phyloP scores from a whole-genome alignment of 192 early-diverging fungal genomes.

The Coemansia umbellata region DNA sequence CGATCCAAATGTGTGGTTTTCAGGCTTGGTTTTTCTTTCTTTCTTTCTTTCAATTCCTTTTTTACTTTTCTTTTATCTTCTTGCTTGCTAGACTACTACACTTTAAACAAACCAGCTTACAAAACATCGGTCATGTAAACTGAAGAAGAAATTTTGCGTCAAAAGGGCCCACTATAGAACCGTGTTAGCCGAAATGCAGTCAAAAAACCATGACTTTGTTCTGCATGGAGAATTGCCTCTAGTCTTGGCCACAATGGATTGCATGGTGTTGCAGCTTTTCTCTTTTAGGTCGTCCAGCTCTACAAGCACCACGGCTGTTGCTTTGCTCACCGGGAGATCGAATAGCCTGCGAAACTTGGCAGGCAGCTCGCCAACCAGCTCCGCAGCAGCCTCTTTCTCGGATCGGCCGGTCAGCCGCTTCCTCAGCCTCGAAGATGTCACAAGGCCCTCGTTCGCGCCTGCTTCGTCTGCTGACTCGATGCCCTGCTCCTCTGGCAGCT shows the following conservation, averaged over 20 bases:
- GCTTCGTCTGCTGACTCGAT: background rate
- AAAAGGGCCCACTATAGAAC: conserved; percentile 8
- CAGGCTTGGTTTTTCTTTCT: too few species aligned
- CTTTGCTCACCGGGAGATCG: conserved; percentile 6
- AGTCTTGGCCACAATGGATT: conserved; percentile 4
- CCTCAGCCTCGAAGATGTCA: background rate
- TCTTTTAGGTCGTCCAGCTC: conserved; percentile 13
- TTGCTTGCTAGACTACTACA: too few species aligned
- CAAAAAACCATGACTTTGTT: conserved; percentile 42
- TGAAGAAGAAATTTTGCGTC: too few species aligned
- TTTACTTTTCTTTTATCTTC: background rate
- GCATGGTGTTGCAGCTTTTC: conserved; percentile 3
- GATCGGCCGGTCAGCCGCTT: background rate
- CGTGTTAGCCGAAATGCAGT: conserved; percentile 38
- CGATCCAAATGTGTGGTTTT: too few species aligned
- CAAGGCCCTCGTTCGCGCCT: background rate
- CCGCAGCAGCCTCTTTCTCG: background rate
- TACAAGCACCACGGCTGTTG: conserved; percentile 11
- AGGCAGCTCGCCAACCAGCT: conserved; percentile 3
- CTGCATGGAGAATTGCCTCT: conserved; percentile 17
- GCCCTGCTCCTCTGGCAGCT: background rate
- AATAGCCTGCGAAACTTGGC: conserved; percentile 21
- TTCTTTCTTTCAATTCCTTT: background rate
- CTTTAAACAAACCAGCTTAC: too few species aligned
- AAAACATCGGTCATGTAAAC: too few species aligned